phyloP scores from a whole-genome alignment of 2,329 filamentous ascomycete species.

The Fusarium vanettenii region DNA sequence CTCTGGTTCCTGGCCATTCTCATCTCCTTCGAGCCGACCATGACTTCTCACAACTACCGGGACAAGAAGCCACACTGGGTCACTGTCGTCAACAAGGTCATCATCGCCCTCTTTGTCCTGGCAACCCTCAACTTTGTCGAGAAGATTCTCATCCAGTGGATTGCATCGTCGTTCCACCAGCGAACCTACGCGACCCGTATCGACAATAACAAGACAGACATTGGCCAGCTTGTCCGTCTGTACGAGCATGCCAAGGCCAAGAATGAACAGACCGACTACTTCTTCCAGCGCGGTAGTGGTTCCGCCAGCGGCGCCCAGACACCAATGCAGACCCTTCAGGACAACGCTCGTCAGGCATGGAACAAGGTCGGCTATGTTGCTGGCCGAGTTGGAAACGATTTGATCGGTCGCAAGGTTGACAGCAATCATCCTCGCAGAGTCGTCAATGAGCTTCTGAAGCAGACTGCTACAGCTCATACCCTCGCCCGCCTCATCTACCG shows the following conservation, averaged over 20 bases:
- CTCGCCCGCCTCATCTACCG: conserved; percentile 89
- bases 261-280: conserved; percentile 64
- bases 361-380: conserved; percentile 88
- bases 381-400: conserved; percentile 88
- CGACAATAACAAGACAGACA: conserved; percentile 91
- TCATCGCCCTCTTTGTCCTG: conserved; percentile 86
- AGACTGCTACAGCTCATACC: conserved; percentile 80
- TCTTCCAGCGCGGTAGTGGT: conserved; percentile 57
- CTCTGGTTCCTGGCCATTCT: conserved; percentile 92
- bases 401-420: conserved; percentile 80
- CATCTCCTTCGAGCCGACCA: conserved; percentile 85
- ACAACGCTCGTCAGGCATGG: conserved; percentile 79
- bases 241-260: conserved; percentile 82
- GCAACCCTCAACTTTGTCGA: conserved; percentile 85
- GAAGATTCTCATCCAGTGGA: conserved; percentile 94
- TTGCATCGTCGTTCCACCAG: conserved; percentile 91
- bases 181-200: conserved; percentile 92
- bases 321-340: conserved; percentile 78
- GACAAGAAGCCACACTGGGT: conserved; percentile 74
- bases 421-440: conserved; percentile 87
- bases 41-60: conserved; percentile 65
- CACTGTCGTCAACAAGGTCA: conserved; percentile 82
- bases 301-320: conserved; percentile 74
- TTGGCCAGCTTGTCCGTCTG: conserved; percentile 67
- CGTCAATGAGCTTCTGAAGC: conserved; percentile 80